These are phyloP conservation scores for Middelhovenomyces tepae DNA, from an alignment of 805 yeast species.

Conservation along the genomic window DNA sequence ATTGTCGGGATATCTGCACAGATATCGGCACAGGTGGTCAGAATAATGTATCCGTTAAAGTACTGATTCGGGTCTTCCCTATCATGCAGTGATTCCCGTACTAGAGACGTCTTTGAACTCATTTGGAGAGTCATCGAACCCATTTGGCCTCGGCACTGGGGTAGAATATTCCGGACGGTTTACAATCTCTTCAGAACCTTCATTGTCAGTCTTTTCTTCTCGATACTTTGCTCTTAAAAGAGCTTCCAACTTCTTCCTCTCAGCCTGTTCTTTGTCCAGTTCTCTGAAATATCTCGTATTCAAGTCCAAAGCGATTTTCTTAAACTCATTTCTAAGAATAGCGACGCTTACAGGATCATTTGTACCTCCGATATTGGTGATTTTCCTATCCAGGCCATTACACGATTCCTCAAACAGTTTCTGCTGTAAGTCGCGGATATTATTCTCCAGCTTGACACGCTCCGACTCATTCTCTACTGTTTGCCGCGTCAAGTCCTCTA, in stretches of 20 bases:
- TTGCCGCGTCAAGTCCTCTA: conserved; percentile 29
- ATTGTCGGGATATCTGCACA: no score
- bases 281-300: conserved; percentile 22
- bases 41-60: no score
- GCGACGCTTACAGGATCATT: conserved; percentile 18
- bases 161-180: no score
- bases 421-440: conserved; percentile 17
- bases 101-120: no score
- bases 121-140: no score
- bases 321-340: conserved; percentile 27
- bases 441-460: conserved; percentile 21
- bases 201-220: no score
- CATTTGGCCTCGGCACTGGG: no score
- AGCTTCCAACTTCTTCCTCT: conserved; percentile 18
- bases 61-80: no score
- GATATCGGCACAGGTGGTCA: no score
- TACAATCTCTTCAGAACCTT: no score
- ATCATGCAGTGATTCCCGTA: no score
- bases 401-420: conserved; percentile 15
- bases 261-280: conserved; percentile 19
- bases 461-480: conserved; percentile 29
- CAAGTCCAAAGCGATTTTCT: conserved; percentile 24
- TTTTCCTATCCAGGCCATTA: conserved; percentile 14
- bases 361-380: conserved; percentile 13
- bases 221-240: conserved; percentile 18